Evolutionary conservation across 2,329 filamentous ascomycete species (phyloP).

Genomic region (Epichloe glyceriae): DNA sequence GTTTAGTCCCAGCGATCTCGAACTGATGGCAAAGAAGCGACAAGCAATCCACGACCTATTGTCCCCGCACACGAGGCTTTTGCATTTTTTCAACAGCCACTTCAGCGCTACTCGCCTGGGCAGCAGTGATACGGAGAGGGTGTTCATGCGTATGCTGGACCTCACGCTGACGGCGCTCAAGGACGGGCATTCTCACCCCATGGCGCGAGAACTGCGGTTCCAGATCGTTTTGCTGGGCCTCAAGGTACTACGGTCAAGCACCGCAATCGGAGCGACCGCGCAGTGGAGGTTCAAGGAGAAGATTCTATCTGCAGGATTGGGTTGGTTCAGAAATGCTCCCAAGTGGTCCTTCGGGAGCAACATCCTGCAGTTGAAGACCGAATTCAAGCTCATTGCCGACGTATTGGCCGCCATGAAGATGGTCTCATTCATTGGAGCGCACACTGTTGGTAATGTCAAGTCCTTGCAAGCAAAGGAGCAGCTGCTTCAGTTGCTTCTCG

Average conservation of each 20-base stretch:
- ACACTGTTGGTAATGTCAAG: slow-evolving; percentile 41
- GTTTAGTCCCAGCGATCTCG: slow-evolving; percentile 80
- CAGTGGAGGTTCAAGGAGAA: slow-evolving; percentile 82
- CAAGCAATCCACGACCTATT: slow-evolving; percentile 71
- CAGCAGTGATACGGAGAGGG: slow-evolving; percentile 65
- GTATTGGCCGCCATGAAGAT: slow-evolving; percentile 54
- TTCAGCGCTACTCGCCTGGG: slow-evolving; percentile 87
- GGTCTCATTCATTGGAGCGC: slow-evolving; percentile 46
- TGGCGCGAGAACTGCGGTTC: slow-evolving; percentile 85
- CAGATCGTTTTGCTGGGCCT: slow-evolving; percentile 75
- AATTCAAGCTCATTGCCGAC: slow-evolving; percentile 69
- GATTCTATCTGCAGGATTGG: slow-evolving; percentile 71
- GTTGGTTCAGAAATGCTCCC: slow-evolving; percentile 76
- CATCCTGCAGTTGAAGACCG: slow-evolving; percentile 82
- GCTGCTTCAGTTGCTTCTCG: slow-evolving; percentile 65
- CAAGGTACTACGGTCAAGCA: slow-evolving; percentile 61
- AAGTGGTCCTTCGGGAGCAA: slow-evolving; percentile 96
- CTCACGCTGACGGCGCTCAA: slow-evolving; percentile 65
- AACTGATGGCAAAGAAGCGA: slow-evolving; percentile 58
- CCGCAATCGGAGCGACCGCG: slow-evolving; percentile 46
- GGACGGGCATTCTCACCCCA: slow-evolving; percentile 61
- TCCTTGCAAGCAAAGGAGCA: slow-evolving; percentile 68
- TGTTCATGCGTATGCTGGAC: slow-evolving; percentile 71
- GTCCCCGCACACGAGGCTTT: slow-evolving; percentile 69
- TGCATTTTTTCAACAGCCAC: slow-evolving; percentile 87